These are phyloP conservation scores for Plasmodium billcollinsi DNA, from an alignment of 169 alveolate genomes.

Conservation along the genomic window DNA sequence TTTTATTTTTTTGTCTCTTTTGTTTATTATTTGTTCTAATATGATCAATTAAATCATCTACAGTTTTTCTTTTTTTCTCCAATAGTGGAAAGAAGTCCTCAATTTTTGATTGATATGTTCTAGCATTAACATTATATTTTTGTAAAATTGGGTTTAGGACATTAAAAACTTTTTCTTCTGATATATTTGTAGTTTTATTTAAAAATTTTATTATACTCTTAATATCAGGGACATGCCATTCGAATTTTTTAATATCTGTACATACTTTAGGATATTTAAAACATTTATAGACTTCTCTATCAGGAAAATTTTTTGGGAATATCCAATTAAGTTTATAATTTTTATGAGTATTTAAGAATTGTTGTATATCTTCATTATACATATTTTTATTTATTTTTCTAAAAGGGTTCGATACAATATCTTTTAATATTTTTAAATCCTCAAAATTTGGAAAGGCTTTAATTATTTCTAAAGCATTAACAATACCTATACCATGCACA, in stretches of 20 bases:
- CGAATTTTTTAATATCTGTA: constrained; percentile 45
- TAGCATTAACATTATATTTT: constrained; percentile 36
- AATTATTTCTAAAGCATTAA: constrained; percentile 95
- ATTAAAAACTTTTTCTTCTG: constrained; percentile 53
- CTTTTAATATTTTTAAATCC: constrained; percentile 85
- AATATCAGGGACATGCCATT: constrained; percentile 60
- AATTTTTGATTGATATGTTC: constrained; percentile 52
- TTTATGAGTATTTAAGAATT: constrained; percentile 80
- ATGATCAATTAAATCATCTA: constrained; percentile 38
- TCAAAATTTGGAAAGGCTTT: constrained; percentile 92
- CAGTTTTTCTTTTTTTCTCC: constrained; percentile 47
- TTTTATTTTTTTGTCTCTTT: neutral
- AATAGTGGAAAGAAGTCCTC: constrained; percentile 68
- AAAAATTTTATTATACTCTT: constrained; percentile 20
- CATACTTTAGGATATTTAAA: constrained; percentile 80
- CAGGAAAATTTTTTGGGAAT: constrained; percentile 84
- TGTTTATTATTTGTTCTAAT: constrained; percentile 32
- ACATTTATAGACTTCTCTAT: constrained; percentile 85
- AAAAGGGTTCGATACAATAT: constrained; percentile 88
- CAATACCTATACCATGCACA: constrained; percentile 96
- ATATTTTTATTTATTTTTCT: constrained; percentile 61
- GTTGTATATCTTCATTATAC: constrained; percentile 74
- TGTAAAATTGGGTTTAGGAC: constrained; percentile 52
- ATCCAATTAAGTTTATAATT: constrained; percentile 85
- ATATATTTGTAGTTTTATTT: constrained; percentile 36